Evolutionary conservation across 1,139 yeast species (phyloP).

Genomic region (Pichia norvegensis): DNA sequence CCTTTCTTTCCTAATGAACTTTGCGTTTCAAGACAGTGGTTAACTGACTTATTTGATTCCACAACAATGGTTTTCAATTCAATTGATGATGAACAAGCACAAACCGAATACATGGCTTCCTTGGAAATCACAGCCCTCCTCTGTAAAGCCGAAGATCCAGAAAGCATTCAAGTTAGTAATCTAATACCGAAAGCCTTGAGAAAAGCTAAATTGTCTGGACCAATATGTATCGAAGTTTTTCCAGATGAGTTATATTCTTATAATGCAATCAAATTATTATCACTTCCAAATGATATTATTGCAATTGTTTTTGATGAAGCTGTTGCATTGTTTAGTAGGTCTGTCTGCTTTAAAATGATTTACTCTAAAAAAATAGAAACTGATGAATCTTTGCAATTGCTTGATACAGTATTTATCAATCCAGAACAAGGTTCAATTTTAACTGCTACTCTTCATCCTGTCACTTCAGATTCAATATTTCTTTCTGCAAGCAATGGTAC

Average conservation of each 20-base stretch:
- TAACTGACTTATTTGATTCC: constrained; percentile 36
- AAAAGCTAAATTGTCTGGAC: constrained; percentile 33
- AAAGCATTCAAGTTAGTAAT: constrained; percentile 4
- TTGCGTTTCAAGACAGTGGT: constrained; percentile 29
- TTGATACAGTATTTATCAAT: constrained; percentile 16
- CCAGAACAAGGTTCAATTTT: constrained; percentile 7
- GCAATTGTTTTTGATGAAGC: constrained; percentile 19
- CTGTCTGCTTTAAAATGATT: constrained; percentile 18
- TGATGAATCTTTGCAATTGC: constrained; percentile 7
- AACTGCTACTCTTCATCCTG: constrained; percentile 19
- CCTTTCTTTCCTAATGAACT: constrained; percentile 47
- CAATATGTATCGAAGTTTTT: constrained; percentile 43
- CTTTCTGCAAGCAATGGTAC: constrained; percentile 16
- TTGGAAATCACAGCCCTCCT: constrained; percentile 22
- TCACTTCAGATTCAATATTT: constrained; percentile 15
- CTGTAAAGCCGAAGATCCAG: constrained; percentile 9
- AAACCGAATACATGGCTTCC: constrained; percentile 15
- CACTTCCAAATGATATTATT: constrained; percentile 22
- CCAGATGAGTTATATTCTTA: constrained; percentile 41
- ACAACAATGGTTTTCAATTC: constrained; percentile 27
- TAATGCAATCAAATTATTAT: constrained; percentile 31
- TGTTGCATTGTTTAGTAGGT: constrained; percentile 17
- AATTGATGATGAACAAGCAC: constrained; percentile 9
- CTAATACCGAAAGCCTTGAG: constrained; percentile 16
- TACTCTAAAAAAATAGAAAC: constrained; percentile 16